Evolutionary conservation across 768 basidiomycete genomes (phyloP).

Genomic region (Cytidiella melzeri): DNA sequence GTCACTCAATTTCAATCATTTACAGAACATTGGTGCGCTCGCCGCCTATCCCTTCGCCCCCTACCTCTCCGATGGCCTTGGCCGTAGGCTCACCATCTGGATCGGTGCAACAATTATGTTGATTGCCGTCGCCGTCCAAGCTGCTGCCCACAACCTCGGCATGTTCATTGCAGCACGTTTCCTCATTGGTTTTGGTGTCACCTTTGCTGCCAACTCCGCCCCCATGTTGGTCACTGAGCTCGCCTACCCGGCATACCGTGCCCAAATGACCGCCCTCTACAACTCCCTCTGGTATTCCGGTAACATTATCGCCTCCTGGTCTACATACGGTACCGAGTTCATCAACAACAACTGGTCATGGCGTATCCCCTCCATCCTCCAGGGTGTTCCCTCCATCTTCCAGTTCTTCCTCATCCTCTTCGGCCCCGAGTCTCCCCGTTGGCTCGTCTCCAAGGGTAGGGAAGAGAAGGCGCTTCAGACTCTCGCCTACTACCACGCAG

Average conservation of each 20-base stretch:
- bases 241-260: slow-evolving; percentile 80
- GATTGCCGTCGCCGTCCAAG: slow-evolving; percentile 60
- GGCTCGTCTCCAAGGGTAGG: slow-evolving; percentile 68
- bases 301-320: slow-evolving; percentile 78
- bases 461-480: slow-evolving; percentile 61
- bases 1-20: no score
- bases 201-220: slow-evolving; percentile 70
- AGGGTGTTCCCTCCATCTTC: slow-evolving; percentile 61
- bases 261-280: slow-evolving; percentile 69
- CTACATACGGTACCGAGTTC: slow-evolving; percentile 75
- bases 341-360: slow-evolving; percentile 68
- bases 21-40: slow-evolving; percentile 65
- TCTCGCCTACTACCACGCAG: slow-evolving; percentile 80
- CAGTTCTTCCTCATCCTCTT: slow-evolving; percentile 65
- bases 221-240: slow-evolving; percentile 83
- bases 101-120: slow-evolving; percentile 69
- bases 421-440: slow-evolving; percentile 82
- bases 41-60: slow-evolving; percentile 67
- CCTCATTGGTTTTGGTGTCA: slow-evolving; percentile 71
- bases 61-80: slow-evolving; percentile 65
- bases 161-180: slow-evolving; percentile 83
- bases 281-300: slow-evolving; percentile 88
- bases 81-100: slow-evolving; percentile 60
- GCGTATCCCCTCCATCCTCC: slow-evolving; percentile 74
- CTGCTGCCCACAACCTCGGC: slow-evolving; percentile 61